A percentile compares a stretch with the other conserved stretches of the same genome.
phyloP scores from a whole-genome alignment of 352 stramenopile genomes.

The Phytopythium montanum region DNA sequence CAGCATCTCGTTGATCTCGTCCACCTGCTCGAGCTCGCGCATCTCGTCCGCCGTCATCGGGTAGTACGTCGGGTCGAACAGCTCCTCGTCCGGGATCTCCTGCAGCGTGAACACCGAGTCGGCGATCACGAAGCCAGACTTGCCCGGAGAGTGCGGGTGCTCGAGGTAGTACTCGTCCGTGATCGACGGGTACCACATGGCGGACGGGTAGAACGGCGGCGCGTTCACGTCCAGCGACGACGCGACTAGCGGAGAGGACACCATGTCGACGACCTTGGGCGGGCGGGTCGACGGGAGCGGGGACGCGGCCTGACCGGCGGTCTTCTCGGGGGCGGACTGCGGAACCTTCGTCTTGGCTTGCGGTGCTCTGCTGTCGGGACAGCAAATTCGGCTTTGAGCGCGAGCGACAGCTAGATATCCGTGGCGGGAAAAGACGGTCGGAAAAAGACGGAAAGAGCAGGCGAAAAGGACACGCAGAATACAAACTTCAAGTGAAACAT shows the following conservation, averaged over 20 bases:
- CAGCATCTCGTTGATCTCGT: constrained; percentile 77
- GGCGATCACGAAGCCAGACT: constrained; percentile 60
- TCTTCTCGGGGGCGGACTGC: not conserved
- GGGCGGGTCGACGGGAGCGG: not conserved
- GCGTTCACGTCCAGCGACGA: constrained; percentile 52
- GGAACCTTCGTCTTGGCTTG: constrained; percentile 32
- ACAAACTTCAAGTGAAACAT: constrained; percentile 7
- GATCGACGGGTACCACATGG: constrained; percentile 48
- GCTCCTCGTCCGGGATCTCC: constrained; percentile 71
- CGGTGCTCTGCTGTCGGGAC: constrained; percentile 10
- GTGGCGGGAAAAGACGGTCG: no score
- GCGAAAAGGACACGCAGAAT: constrained; percentile 2
- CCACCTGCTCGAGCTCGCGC: constrained; percentile 67
- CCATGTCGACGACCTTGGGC: constrained; percentile 19
- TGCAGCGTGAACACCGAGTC: constrained; percentile 42
- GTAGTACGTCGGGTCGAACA: constrained; percentile 68
- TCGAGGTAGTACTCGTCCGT: constrained; percentile 68
- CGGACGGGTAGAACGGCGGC: constrained; percentile 56
- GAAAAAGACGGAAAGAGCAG: not conserved
- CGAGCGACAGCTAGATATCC: not conserved
- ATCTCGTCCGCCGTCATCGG: constrained; percentile 57
- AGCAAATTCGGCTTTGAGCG: constrained; percentile 3
- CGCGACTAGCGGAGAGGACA: constrained; percentile 31
- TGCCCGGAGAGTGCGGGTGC: constrained; percentile 51
- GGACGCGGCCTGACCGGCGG: constrained; percentile 1